A percentile compares a stretch with the other conserved stretches of the same genome.
These are phyloP conservation scores for Trapa bicornis DNA, from an alignment of 345 rosid genomes.

Conservation along the genomic window DNA sequence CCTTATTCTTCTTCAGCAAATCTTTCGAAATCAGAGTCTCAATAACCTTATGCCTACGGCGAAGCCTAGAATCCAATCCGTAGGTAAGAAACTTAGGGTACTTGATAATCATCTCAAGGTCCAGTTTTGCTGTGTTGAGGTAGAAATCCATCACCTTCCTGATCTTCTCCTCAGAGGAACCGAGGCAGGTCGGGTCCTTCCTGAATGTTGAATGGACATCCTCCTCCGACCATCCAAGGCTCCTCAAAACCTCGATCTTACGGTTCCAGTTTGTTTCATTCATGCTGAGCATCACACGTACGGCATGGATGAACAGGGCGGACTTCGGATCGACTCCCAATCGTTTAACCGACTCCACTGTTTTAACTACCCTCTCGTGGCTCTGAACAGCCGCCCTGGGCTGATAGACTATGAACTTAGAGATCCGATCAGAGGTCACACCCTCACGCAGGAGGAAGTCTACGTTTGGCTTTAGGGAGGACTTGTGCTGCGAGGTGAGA, in stretches of 20 bases:
- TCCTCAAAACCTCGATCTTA: conserved; percentile 7
- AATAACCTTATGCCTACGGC: conserved; percentile 10
- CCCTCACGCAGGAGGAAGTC: conserved; percentile 10
- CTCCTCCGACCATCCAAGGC: conserved; percentile 10
- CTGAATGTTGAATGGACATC: conserved; percentile 7
- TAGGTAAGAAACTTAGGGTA: conserved; percentile 3
- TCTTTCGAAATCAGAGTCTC: conserved; percentile 8
- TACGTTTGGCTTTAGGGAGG: conserved; percentile 5
- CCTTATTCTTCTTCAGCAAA: conserved; percentile 3
- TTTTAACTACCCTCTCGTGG: not conserved
- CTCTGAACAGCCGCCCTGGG: conserved; percentile 4
- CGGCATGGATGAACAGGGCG: conserved; percentile 6
- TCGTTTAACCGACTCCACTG: conserved; percentile 1
- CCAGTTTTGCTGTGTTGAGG: not conserved
- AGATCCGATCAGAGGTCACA: not conserved
- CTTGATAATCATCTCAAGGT: not conserved
- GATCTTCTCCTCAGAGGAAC: conserved; percentile 7
- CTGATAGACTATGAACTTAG: conserved; percentile 2
- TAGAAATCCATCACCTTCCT: conserved; percentile 6
- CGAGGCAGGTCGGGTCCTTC: conserved; percentile 7
- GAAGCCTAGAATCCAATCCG: conserved; percentile 9
- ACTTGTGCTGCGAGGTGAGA: not conserved
- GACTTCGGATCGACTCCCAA: conserved; percentile 7
- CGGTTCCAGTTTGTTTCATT: conserved; percentile 10
- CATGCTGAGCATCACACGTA: conserved; percentile 3